Evolutionary conservation across 106 monocot species (phyloP), one percentile per base, ranked within the genome.

Genomic region (Phalaenopsis equestris): DNA sequence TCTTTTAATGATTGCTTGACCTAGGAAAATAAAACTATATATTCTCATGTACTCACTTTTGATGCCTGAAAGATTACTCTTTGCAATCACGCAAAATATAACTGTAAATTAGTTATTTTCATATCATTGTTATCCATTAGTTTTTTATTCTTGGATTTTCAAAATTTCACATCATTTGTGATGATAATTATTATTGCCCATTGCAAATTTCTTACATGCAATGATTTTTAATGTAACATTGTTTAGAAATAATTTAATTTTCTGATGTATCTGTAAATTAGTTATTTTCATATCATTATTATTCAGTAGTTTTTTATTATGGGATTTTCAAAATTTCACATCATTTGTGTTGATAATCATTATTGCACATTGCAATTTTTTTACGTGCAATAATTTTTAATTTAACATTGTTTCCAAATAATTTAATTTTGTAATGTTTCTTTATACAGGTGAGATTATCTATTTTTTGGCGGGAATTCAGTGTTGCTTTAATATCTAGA

Each of bases 391-490:
- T 70, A 9, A 39, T 38, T 39, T 70, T 30, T 0, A 30, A 30
- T 30, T 30, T 30, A 30, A 30, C 30, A 30, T 30, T 30, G 30
- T 30, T 30, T 30, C 30, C 0, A 30, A 30, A 30, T 30, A 30
- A 30, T 42, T 42, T 36, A 61, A 18, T 74, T 42, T 74, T 45
- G 43, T n/a, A 7, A 41, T 42, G 74, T 9, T n/a, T 74, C 1
- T n/a, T 43, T 74, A 18, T 83, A 19, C 88, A 99, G 99, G 80
- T 86, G 42, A 86, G 83, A 70, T 77, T 95, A 55, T 91, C 95
- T 75, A 86, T 95, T 56, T 99, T 93, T 89, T 92, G 99, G 67
- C 79, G 93, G 75, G 95, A 89, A 77, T 90, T 98, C 75, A 86
- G 84, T 87, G 84, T 92, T 75, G 83, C 80, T 43, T 87, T 98